Conservation (phyloP, 2,329 filamentous ascomycete species). For the Aspergillus calidoustus region DNA sequence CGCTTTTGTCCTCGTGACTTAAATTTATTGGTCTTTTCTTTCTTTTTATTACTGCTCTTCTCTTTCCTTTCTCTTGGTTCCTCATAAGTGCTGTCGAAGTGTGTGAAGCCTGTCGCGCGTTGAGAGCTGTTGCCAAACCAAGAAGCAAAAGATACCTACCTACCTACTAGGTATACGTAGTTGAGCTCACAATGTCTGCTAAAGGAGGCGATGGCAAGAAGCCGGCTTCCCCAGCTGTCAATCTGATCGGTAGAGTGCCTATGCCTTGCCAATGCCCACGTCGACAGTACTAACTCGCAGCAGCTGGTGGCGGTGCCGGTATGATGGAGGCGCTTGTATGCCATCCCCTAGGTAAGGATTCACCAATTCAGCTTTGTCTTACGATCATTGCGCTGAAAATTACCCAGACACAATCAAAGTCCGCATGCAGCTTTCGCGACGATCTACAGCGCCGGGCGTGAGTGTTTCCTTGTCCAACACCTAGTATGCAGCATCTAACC, state of each 20-base stretch:
- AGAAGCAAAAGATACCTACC: not conserved
- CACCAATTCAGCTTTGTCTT: not conserved
- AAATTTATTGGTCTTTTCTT: constrained; percentile 17
- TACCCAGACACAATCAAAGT: constrained; percentile 91
- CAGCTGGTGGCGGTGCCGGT: constrained; percentile 93
- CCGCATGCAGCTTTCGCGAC: constrained; percentile 94
- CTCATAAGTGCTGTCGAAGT: not conserved
- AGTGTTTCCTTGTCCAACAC: constrained; percentile 33
- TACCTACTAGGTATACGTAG: constrained; percentile 1
- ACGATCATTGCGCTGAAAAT: constrained; percentile 29
- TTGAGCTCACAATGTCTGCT: constrained; percentile 58
- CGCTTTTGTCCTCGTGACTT: constrained; percentile 23
- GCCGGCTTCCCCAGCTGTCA: constrained; percentile 83
- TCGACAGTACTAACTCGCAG: constrained; percentile 26
- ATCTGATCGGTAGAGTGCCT: constrained; percentile 75
- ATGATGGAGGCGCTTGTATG: constrained; percentile 99
- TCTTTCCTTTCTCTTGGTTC: constrained; percentile 12
- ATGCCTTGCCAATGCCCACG: constrained; percentile 9
- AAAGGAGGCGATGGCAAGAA: constrained; percentile 69
- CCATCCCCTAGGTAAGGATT: constrained; percentile 79
- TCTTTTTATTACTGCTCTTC: constrained; percentile 8
- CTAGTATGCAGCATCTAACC: constrained; percentile 16
- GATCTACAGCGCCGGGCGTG: constrained; percentile 79
- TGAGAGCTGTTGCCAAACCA: not conserved
- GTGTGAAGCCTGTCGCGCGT: constrained; percentile 2